These are phyloP conservation scores for Ballota nigra DNA, from an alignment of 257 asterid genomes.

Conservation along the genomic window DNA sequence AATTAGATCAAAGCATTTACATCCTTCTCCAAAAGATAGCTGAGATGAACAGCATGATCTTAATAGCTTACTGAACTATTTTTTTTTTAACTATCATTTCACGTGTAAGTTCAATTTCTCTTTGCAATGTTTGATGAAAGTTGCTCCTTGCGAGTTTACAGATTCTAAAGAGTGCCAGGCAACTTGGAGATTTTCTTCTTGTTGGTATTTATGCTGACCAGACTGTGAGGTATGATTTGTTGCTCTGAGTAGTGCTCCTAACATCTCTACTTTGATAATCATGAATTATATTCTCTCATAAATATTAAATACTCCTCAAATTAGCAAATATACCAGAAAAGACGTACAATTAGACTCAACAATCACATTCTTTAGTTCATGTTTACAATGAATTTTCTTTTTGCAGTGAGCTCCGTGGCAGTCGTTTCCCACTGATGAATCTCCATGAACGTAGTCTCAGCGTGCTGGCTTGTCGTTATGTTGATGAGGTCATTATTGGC, in stretches of 20 bases:
- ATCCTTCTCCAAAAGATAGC: no score
- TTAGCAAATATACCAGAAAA: constrained; percentile 5
- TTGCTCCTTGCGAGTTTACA: constrained; percentile 32
- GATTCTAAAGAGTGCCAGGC: constrained; percentile 85
- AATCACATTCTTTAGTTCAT: not conserved
- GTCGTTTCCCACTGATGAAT: constrained; percentile 76
- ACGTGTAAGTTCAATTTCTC: not conserved
- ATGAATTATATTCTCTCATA: not conserved
- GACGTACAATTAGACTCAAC: not conserved
- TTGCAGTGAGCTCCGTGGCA: constrained; percentile 76
- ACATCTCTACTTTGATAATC: not conserved
- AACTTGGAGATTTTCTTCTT: constrained; percentile 91
- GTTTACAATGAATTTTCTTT: constrained; percentile 14
- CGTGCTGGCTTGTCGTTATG: constrained; percentile 89
- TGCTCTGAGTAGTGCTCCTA: not conserved
- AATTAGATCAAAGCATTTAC: no score
- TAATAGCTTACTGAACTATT: no score
- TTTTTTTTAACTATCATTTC: no score
- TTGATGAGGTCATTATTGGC: constrained; percentile 93
- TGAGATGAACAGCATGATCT: no score
- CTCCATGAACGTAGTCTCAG: constrained; percentile 93
- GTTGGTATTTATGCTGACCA: constrained; percentile 85
- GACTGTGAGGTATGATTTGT: constrained; percentile 59
- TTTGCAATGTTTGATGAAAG: not conserved
- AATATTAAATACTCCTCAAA: not conserved